Evolutionary conservation across 257 asterid genomes (phyloP), one percentile per base, ranked within the genome.

Genomic region (Haberlea rhodopensis): DNA sequence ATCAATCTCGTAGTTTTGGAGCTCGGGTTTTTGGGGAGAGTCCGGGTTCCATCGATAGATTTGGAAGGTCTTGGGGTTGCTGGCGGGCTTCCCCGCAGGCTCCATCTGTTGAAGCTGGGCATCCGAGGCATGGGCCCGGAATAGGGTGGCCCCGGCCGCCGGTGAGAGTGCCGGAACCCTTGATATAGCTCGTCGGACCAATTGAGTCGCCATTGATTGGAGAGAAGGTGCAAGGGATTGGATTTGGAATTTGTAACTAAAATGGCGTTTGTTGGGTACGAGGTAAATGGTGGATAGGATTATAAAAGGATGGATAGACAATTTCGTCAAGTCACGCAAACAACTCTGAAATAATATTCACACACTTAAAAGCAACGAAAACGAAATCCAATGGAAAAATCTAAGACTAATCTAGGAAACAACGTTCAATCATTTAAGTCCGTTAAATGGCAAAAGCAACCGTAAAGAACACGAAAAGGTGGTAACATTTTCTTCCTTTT

Each of bases 21-120:
- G 90, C 78, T 85, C 75, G 0, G 96, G 98, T 26, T 91, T 91
- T 61, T 76, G 66, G 21, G 90, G 81, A 16, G 87, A 76, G 58
- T 84, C 94, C 16, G 98, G 98, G 66, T 62, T 91, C 98, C 98
- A 91, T 60, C 98, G 84, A 85, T 91, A 91, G 81, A 91, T 88
- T 87, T 91, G 98, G 81, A 91, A 88, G 58, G 91, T 85, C 70
- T 91, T 85, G 25, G 88, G 77, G 37, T 71, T 56, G 24, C 71
- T 46, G 59, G 26, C 28, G 37, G 73, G 24, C 18, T 59, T 75
- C 49, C 83, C 73, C 68, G 71, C 60, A 23, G 76, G 72, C 37
- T 89, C 89, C 63, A 31, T 66, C 67, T 62, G 62, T 8, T 80
- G 92, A 5, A 89, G 84, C 63, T 82, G 63, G 22, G 85, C 81